These are phyloP conservation scores for Aspergillus felis DNA, from an alignment of 2,329 filamentous ascomycete genomes.

Conservation along the genomic window DNA sequence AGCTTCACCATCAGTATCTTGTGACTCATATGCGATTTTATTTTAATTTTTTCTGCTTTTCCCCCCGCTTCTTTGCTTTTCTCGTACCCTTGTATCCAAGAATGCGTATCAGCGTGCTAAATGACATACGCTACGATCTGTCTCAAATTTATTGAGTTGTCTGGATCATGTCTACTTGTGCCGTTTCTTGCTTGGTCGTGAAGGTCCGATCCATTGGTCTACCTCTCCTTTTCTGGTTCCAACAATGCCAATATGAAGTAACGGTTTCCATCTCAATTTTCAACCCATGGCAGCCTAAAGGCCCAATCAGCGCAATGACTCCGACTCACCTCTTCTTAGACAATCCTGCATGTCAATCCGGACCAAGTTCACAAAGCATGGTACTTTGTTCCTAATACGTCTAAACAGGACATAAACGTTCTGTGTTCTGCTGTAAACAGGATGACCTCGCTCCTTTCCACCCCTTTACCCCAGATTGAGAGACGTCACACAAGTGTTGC, in stretches of 20 bases:
- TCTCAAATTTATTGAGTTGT: neutral
- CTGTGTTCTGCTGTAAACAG: neutral
- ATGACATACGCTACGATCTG: neutral
- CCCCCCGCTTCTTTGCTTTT: neutral
- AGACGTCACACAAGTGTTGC: constrained; percentile 14
- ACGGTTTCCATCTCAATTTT: no score
- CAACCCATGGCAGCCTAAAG: neutral
- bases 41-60: neutral
- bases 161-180: neutral
- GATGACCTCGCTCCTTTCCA: neutral
- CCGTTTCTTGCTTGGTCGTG: neutral
- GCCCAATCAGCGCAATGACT: neutral
- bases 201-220: neutral
- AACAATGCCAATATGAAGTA: no score
- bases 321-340: neutral
- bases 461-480: constrained; percentile 15
- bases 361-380: no score
- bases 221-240: no score
- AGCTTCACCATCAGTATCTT: neutral
- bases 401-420: constrained; percentile 6
- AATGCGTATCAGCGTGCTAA: neutral
- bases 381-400: neutral
- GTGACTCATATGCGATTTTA: neutral
- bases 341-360: neutral
- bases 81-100: neutral